A percentile compares a stretch with the other conserved stretches of the same genome.
phyloP scores from a whole-genome alignment of 2,329 filamentous ascomycete species.

The Hymenotorrendiella dingleyae region DNA sequence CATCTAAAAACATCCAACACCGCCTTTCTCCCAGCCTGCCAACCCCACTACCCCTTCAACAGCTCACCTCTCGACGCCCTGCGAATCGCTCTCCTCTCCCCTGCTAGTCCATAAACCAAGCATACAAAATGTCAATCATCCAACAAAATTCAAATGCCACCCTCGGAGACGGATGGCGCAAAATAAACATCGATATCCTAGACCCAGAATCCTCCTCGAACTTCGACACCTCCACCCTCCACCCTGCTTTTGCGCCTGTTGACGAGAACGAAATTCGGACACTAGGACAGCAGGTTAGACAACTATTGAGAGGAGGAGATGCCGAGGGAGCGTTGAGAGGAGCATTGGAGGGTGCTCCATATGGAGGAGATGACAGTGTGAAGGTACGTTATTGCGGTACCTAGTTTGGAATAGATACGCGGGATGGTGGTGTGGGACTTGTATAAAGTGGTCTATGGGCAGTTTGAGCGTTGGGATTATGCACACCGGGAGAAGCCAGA shows the following conservation, averaged over 20 bases:
- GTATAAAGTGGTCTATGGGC: not conserved
- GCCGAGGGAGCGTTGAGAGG: conserved; percentile 78
- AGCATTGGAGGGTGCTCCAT: conserved; percentile 81
- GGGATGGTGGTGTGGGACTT: too few species aligned
- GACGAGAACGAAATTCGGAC: conserved; percentile 73
- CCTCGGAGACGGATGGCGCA: conserved; percentile 67
- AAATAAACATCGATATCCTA: conserved; percentile 88
- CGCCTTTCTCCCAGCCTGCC: not conserved
- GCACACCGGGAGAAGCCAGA: not conserved
- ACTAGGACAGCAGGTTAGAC: conserved; percentile 74
- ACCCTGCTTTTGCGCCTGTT: conserved; percentile 68
- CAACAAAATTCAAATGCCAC: conserved; percentile 57
- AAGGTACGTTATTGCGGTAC: conserved; percentile 45
- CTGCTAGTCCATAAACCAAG: not conserved
- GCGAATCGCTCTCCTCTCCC: not conserved
- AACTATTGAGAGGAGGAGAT: conserved; percentile 82
- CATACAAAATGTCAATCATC: conserved; percentile 55
- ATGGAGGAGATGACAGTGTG: conserved; percentile 50
- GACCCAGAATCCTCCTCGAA: conserved; percentile 86
- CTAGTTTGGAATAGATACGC: conserved; percentile 1
- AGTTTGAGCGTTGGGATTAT: not conserved
- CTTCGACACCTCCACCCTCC: conserved; percentile 82
- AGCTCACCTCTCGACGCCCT: conserved; percentile 2
- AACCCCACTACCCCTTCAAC: not conserved
- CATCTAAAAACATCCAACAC: too few species aligned